Conservation (phyloP, 345 rosid species). For the Syzygium jambos region DNA sequence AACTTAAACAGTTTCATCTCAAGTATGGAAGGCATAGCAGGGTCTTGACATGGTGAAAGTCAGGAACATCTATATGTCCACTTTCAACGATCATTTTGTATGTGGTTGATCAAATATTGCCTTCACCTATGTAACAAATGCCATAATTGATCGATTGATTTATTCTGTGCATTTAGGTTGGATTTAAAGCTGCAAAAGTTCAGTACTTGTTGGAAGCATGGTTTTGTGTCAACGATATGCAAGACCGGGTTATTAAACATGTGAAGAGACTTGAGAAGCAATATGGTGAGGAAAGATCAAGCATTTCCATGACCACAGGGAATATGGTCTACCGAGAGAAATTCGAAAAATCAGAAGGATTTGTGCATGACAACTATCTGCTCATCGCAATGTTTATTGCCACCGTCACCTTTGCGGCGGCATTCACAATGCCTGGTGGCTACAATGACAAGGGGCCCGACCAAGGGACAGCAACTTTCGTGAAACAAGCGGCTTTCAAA, state of each 20-base stretch:
- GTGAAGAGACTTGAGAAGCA: not conserved
- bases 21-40: not conserved
- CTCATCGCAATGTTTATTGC: slow-evolving; percentile 14
- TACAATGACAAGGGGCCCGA: not conserved
- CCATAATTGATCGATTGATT: not conserved
- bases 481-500: not conserved
- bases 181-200: slow-evolving; percentile 10
- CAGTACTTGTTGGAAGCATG: slow-evolving; percentile 9
- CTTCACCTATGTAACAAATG: not conserved
- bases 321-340: not conserved
- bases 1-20: not conserved
- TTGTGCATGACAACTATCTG: slow-evolving; percentile 5
- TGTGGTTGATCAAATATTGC: not conserved
- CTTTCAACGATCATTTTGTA: not conserved
- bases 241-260: slow-evolving; percentile 5
- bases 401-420: slow-evolving; percentile 11
- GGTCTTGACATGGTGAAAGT: not conserved
- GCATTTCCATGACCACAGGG: not conserved
- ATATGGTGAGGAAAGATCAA: not conserved
- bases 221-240: slow-evolving; percentile 5
- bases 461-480: not conserved
- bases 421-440: slow-evolving; percentile 8
- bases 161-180: not conserved
- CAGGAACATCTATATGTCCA: not conserved
- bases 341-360: not conserved